Percentiles rank a stretch among this genome's conserved stretches.
phyloP scores from a whole-genome alignment of 768 basidiomycete species.

The Leccinellum rugosiceps region DNA sequence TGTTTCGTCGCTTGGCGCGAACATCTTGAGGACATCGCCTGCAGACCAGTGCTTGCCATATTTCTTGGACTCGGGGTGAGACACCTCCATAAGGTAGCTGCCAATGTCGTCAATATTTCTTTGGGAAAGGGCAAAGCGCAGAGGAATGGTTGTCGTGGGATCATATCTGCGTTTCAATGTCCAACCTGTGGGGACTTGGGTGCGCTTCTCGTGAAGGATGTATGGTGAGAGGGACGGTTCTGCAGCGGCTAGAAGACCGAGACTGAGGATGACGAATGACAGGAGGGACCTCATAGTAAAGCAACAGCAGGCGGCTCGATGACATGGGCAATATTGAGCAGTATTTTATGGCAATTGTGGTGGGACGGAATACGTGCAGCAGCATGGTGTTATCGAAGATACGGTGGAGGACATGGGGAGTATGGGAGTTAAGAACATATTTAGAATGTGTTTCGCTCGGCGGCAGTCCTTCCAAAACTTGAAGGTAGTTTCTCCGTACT shows the following conservation, averaged over 20 bases:
- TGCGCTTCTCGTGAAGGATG: slow-evolving; percentile 40
- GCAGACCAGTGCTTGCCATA: slow-evolving; percentile 35
- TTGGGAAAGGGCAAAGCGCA: slow-evolving; percentile 33
- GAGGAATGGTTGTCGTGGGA: slow-evolving; percentile 23
- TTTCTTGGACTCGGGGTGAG: slow-evolving; percentile 31
- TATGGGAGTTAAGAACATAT: slow-evolving; percentile 3
- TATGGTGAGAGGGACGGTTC: slow-evolving; percentile 19
- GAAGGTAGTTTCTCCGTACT: too few relatives aligned
- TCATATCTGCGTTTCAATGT: slow-evolving; percentile 35
- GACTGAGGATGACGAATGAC: slow-evolving; percentile 11
- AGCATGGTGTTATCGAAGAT: slow-evolving; percentile 8
- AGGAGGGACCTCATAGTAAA: slow-evolving; percentile 16
- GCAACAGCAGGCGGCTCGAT: slow-evolving; percentile 4
- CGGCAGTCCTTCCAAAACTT: neutral
- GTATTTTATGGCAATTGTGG: slow-evolving; percentile 9
- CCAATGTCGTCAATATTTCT: slow-evolving; percentile 28
- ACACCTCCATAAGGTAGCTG: slow-evolving; percentile 31
- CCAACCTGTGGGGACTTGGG: slow-evolving; percentile 37
- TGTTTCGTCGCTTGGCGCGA: slow-evolving; percentile 26
- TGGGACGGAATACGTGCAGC: slow-evolving; percentile 7
- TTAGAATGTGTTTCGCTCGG: neutral
- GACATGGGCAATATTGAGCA: neutral
- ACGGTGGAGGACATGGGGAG: neutral
- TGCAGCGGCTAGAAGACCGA: slow-evolving; percentile 18
- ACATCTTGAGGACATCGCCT: slow-evolving; percentile 24